These are phyloP conservation scores for Metschnikowia amazonensis DNA, from an alignment of 805 yeast genomes.

Conservation along the genomic window DNA sequence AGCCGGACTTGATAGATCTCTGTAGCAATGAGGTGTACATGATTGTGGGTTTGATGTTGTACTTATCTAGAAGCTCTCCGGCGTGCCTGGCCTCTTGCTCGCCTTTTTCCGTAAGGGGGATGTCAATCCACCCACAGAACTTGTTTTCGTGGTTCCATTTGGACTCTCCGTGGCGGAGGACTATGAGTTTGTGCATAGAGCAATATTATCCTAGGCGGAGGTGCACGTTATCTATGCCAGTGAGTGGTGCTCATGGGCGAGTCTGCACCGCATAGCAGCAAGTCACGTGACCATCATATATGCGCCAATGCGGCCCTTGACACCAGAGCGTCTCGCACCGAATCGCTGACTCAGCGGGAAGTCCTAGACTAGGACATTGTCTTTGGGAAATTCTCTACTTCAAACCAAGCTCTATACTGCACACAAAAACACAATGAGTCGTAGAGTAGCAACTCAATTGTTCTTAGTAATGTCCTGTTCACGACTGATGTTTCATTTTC, in stretches of 20 bases:
- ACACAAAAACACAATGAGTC: no score
- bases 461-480: no score
- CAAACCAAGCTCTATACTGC: no score
- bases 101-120: conserved; percentile 38
- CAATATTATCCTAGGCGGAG: no score
- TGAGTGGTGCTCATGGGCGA: neutral
- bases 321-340: no score
- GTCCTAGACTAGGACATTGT: no score
- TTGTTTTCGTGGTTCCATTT: conserved; percentile 42
- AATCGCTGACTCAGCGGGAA: no score
- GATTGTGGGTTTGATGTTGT: conserved; percentile 29
- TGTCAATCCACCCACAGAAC: conserved; percentile 46
- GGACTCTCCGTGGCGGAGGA: conserved; percentile 44
- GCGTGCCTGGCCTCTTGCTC: conserved; percentile 37
- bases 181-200: conserved; percentile 31
- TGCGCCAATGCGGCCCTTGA: neutral
- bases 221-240: neutral
- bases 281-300: neutral
- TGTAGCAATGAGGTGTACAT: conserved; percentile 39
- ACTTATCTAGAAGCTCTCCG: conserved; percentile 29
- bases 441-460: no score
- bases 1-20: conserved; percentile 41
- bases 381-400: no score
- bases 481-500: no score
- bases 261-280: neutral